Evolutionary conservation across 805 yeast species (phyloP), one percentile per base, ranked within the genome.

Genomic region (Metschnikowia drakensbergensis): DNA sequence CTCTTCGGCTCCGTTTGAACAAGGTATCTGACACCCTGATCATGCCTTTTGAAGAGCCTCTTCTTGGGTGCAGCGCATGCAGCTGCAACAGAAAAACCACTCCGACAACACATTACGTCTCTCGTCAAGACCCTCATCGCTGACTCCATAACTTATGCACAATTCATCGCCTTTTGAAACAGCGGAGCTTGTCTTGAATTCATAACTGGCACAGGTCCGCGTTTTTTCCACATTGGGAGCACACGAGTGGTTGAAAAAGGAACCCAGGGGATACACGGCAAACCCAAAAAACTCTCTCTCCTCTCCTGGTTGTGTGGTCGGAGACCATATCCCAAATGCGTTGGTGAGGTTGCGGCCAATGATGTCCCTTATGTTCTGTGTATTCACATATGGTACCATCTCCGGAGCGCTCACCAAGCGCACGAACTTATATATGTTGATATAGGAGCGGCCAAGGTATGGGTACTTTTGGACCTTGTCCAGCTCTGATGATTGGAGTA

Each of bases 271-370:
- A 49, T 72, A 79, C 3, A 83, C 72, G 34, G 79, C 74, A 53
- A 80, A 80, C 0, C 89, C 89, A 44, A 82, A 69, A 54, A 76
- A 81, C 49, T 80, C 84, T 30, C 62, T 61, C 34, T 74, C 75
- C 50, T 79, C 85, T 1, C 68, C 68, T 3, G 60, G 65, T 5
- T 54, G 63, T 2, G 66, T 49, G 8, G 54, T 49, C 7, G 60
- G 62, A 42, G 83, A 80, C 86, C 88, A 82, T 23, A 82, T 80
- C 1, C 88, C 88, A 62, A 83, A 83, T 0, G 88, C 83, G 58
- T 83, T 83, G 11, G 85, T 83, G 43, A 81, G 76, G 54, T 83
- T 84, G 35, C 75, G 66, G 2, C 88, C 88, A 42, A 80, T 65
- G 2, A 80, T 72, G 11, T 66, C 63, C 40, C 86, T 66, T 13